Evolutionary conservation across 1,139 yeast species (phyloP).

Genomic region (Diutina catenulata): DNA sequence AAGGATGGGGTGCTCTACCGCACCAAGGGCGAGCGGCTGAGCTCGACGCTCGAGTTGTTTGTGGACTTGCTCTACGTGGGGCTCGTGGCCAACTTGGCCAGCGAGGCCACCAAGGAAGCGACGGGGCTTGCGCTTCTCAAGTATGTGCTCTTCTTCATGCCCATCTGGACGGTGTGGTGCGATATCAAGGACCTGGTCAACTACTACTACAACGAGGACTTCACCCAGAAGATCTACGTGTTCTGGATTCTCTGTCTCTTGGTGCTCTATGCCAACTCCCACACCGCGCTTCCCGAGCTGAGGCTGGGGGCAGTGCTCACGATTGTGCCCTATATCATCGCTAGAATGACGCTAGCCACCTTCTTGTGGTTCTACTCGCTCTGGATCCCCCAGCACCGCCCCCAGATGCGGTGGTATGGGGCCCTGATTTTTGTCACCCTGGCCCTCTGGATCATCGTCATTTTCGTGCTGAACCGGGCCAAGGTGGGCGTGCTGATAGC

Average conservation of each 20-base stretch:
- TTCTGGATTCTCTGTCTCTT: slow-evolving; percentile 43
- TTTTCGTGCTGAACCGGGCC: slow-evolving; percentile 31
- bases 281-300: slow-evolving; percentile 23
- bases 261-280: slow-evolving; percentile 42
- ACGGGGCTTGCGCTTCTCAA: slow-evolving; percentile 35
- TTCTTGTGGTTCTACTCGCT: slow-evolving; percentile 33
- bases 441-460: slow-evolving; percentile 35
- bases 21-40: slow-evolving; percentile 42
- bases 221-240: slow-evolving; percentile 41
- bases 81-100: slow-evolving; percentile 49
- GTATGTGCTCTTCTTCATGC: slow-evolving; percentile 41
- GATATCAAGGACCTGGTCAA: slow-evolving; percentile 56
- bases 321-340: slow-evolving; percentile 35
- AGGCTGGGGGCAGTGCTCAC: slow-evolving; percentile 28
- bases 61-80: slow-evolving; percentile 57
- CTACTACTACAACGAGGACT: slow-evolving; percentile 52
- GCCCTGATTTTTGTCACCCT: slow-evolving; percentile 19
- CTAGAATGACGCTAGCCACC: slow-evolving; percentile 28
- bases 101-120: slow-evolving; percentile 40
- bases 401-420: slow-evolving; percentile 37
- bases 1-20: slow-evolving; percentile 45
- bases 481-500: slow-evolving; percentile 37
- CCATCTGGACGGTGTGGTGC: slow-evolving; percentile 55
- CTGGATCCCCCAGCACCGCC: slow-evolving; percentile 41
- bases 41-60: slow-evolving; percentile 45